phyloP scores from a whole-genome alignment of 2,329 filamentous ascomycete species.

The Fusarium goolgardi region DNA sequence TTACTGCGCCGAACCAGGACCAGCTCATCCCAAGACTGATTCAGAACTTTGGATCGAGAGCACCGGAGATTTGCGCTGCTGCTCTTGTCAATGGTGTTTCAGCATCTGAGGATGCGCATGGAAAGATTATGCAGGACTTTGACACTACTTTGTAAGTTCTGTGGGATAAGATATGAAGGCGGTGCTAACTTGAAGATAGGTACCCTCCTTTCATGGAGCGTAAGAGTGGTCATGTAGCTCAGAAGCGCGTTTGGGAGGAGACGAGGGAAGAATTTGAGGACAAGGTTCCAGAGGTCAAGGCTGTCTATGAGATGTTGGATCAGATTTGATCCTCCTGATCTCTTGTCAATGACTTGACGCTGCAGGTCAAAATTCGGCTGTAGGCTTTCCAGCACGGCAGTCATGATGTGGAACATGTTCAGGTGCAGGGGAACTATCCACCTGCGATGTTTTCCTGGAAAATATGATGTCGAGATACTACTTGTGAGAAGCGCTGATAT shows the following conservation, averaged over 20 bases:
- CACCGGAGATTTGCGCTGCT: slow-evolving; percentile 53
- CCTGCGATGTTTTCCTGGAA: no score
- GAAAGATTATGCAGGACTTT: slow-evolving; percentile 55
- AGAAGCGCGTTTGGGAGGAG: slow-evolving; percentile 45
- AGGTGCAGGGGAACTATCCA: no score
- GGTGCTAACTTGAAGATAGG: slow-evolving; percentile 29
- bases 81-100: slow-evolving; percentile 54
- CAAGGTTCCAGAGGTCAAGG: slow-evolving; percentile 43
- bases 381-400: no score
- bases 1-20: slow-evolving; percentile 52
- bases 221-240: slow-evolving; percentile 37
- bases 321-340: background rate
- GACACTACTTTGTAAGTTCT: slow-evolving; percentile 50
- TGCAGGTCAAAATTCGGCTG: no score
- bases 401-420: no score
- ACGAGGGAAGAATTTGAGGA: slow-evolving; percentile 40
- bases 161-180: background rate
- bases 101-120: slow-evolving; percentile 46
- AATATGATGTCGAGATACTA: no score
- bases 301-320: slow-evolving; percentile 40
- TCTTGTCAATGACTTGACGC: no score
- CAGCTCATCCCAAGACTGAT: slow-evolving; percentile 54
- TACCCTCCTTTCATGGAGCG: slow-evolving; percentile 54
- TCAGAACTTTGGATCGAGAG: slow-evolving; percentile 54
- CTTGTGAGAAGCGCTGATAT: no score